Conservation (phyloP, 2,329 filamentous ascomycete genomes). For the Monilinia fructigena region DNA sequence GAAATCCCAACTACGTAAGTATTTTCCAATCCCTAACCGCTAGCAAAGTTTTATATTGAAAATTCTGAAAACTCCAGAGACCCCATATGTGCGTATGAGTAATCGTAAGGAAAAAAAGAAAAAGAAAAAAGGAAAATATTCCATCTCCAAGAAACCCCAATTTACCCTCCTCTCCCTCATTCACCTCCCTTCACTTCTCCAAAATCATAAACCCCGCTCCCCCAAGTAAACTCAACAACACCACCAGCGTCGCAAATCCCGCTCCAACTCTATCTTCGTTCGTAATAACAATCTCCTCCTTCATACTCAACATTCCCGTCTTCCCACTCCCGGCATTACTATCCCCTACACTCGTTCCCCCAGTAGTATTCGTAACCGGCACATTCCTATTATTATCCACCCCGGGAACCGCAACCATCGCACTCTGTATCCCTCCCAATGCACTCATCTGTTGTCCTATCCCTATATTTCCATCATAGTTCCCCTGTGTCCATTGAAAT, state of each 20-base stretch:
- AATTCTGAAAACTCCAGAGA: too few relatives aligned
- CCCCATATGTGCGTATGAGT: too few relatives aligned
- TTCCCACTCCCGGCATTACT: slow-evolving; percentile 25
- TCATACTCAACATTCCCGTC: not conserved
- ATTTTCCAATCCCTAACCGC: too few relatives aligned
- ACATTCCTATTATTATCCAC: slow-evolving; percentile 30
- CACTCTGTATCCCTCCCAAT: slow-evolving; percentile 56
- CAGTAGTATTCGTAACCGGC: slow-evolving; percentile 41
- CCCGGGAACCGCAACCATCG: slow-evolving; percentile 40
- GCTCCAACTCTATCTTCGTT: slow-evolving; percentile 46
- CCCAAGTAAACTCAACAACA: slow-evolving; percentile 33
- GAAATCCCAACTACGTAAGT: too few relatives aligned
- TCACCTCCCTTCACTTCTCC: not conserved
- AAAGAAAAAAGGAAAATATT: too few relatives aligned
- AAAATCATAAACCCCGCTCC: slow-evolving; percentile 27
- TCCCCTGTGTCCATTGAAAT: slow-evolving; percentile 55
- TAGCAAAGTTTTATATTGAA: too few relatives aligned
- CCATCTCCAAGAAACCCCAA: not conserved
- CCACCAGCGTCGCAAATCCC: slow-evolving; percentile 44
- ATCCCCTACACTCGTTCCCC: slow-evolving; percentile 42
- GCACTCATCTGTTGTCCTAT: slow-evolving; percentile 72
- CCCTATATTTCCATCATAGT: slow-evolving; percentile 57
- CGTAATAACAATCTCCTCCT: slow-evolving; percentile 31
- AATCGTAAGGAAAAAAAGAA: too few relatives aligned
- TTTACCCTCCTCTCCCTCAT: too few relatives aligned